phyloP scores from a whole-genome alignment of 2,329 filamentous ascomycete genomes.

The Myriosclerotinia duriaeana region DNA sequence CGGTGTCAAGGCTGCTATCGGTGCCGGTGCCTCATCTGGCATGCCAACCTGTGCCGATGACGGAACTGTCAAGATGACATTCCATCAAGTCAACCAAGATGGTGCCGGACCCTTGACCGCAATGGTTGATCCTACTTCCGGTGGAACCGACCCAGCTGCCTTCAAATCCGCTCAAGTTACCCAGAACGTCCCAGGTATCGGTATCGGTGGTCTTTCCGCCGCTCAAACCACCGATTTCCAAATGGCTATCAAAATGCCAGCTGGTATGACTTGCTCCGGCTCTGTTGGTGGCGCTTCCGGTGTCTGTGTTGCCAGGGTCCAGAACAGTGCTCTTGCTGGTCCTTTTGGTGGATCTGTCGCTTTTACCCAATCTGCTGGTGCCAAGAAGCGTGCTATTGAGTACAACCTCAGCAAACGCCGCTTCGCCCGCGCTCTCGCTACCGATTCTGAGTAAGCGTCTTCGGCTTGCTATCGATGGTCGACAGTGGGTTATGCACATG shows the following conservation, averaged over 20 bases:
- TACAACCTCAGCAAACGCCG: conserved; percentile 46
- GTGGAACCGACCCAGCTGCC: conserved; percentile 58
- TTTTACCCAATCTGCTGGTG: conserved; percentile 59
- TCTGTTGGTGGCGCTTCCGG: conserved; percentile 57
- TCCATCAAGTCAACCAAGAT: conserved; percentile 71
- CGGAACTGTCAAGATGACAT: conserved; percentile 62
- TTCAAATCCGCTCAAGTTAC: conserved; percentile 60
- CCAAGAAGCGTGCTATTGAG: conserved; percentile 61
- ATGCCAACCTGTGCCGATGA: conserved; percentile 61
- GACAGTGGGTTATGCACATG: neutral
- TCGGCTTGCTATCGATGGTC: neutral
- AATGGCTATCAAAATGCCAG: conserved; percentile 63
- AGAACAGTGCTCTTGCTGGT: conserved; percentile 60
- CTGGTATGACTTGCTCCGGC: conserved; percentile 65
- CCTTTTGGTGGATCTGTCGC: conserved; percentile 67
- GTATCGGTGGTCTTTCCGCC: conserved; percentile 52
- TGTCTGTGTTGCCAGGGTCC: conserved; percentile 64
- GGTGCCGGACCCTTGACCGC: conserved; percentile 64
- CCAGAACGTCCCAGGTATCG: conserved; percentile 58
- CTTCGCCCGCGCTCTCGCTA: conserved; percentile 38
- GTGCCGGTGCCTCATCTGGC: conserved; percentile 50
- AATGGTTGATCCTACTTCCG: conserved; percentile 60
- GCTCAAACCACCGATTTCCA: conserved; percentile 64
- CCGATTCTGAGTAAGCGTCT: conserved; percentile 29
- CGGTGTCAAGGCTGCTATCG: conserved; percentile 54